phyloP scores from a whole-genome alignment of 1,284 basidiomycete genomes.

The Ganoderma sp. region DNA sequence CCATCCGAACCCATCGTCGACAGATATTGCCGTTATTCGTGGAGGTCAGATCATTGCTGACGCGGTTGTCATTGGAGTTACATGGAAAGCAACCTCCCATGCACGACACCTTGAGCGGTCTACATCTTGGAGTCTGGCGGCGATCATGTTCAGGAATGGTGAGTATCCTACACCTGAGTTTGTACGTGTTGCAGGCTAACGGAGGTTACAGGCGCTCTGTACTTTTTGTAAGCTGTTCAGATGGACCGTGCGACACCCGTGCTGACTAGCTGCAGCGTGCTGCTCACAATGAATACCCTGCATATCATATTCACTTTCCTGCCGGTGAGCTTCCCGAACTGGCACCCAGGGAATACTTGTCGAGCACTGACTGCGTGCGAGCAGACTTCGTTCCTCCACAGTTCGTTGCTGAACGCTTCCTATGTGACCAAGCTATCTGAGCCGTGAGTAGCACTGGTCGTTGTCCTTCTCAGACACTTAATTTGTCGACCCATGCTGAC shows the following conservation, averaged over 20 bases:
- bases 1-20: not conserved
- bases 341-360: too few species aligned
- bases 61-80: not conserved
- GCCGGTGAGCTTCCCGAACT: not conserved
- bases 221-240: not conserved
- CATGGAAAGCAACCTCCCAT: not conserved
- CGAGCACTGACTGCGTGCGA: not conserved
- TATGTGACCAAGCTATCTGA: not conserved
- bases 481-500: too few species aligned
- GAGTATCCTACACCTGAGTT: not conserved
- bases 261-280: not conserved
- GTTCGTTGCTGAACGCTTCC: not conserved
- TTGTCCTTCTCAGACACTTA: not conserved
- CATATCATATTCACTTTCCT: constrained; percentile 1
- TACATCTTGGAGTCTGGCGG: not conserved
- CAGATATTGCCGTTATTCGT: not conserved
- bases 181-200: not conserved
- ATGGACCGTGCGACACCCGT: not conserved
- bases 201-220: not conserved
- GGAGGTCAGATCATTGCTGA: constrained; percentile 8
- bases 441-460: not conserved
- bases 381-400: not conserved
- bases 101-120: not conserved
- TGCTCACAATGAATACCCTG: not conserved
- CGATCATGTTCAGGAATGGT: constrained; percentile 3